Conservation (phyloP, 2,329 filamentous ascomycete genomes). For the Ascochyta pisi region DNA sequence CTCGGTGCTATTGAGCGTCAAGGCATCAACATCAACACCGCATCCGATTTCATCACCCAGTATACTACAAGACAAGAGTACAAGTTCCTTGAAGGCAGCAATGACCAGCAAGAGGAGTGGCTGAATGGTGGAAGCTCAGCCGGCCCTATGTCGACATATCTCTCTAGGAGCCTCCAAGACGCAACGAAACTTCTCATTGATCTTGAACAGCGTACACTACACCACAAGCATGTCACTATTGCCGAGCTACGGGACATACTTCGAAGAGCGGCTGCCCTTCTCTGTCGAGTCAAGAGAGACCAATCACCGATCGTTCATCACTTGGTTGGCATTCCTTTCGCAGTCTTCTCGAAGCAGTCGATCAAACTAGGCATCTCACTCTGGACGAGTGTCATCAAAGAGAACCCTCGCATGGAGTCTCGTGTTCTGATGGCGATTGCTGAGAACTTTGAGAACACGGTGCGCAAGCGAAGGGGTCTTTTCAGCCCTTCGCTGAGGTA, state of each 20-base stretch:
- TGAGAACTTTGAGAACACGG: conserved; percentile 87
- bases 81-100: conserved; percentile 79
- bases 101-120: conserved; percentile 69
- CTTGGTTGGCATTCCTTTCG: conserved; percentile 90
- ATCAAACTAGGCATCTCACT: conserved; percentile 95
- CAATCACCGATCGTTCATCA: conserved; percentile 83
- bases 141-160: conserved; percentile 24
- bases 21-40: conserved; percentile 81
- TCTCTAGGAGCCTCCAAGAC: conserved; percentile 56
- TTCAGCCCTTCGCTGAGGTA: conserved; percentile 76
- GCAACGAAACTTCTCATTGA: conserved; percentile 69
- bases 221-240: conserved; percentile 73
- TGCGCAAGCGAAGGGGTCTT: conserved; percentile 78
- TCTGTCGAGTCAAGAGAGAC: conserved; percentile 78
- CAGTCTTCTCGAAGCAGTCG: conserved; percentile 90
- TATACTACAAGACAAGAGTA: conserved; percentile 98
- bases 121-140: conserved; percentile 59
- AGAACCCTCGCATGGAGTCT: conserved; percentile 87
- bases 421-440: conserved; percentile 86
- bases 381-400: conserved; percentile 96
- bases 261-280: conserved; percentile 80
- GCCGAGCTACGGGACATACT: conserved; percentile 81
- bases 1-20: conserved; percentile 80
- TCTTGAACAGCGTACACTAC: conserved; percentile 73
- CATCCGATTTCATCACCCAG: conserved; percentile 94